Evolutionary conservation across 805 yeast genomes (phyloP), one percentile per base, ranked within the genome.

Genomic region (Candida michaelii): DNA sequence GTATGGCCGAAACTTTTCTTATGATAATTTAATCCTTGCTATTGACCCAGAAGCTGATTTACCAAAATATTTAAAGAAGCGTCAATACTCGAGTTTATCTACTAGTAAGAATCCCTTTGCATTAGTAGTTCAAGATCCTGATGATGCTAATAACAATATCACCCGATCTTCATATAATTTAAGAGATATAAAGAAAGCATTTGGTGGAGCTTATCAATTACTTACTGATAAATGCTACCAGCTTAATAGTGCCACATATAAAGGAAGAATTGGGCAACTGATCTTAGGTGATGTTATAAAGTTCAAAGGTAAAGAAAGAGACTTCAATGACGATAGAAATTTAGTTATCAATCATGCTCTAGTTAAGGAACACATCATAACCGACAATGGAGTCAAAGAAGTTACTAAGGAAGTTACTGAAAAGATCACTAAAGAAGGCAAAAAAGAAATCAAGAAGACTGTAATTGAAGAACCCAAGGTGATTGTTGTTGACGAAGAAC

Each of bases 1-100:
- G 6, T 91, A 89, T 56, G 99, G 99, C 8, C 76, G 85, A 49
- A 83, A 88, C 56, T 91, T 91, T 65, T 89, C 90, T 19, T 89
- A 88, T 59, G 93, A 87, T 55, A 71, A 76, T 45, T 83, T 86
- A 41, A 90, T 85, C 1, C 71, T 91, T 7, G 79, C 85, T 8
- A 79, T 85, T 34, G 71, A 75, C 47, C 66, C 67, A 3, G 67
- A 64, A 12, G 65, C 76, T 15, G 88, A 82, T 21, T 60, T 53
- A 36, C 74, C 78, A 13, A 79, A 82, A 44, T 89, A 87, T 54
- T 54, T 85, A 43, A 62, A 71, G 36, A 89, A 89, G 56, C 57
- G 66, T n/a, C 56, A 66, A 9, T 70, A 80, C 58, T 21, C 36
- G 16, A 73, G 65, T 29, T 55, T 85, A 48, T 71, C 74, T 39